These are phyloP conservation scores for Falciphora oryzae DNA, from an alignment of 2,329 filamentous ascomycete genomes.

Conservation along the genomic window DNA sequence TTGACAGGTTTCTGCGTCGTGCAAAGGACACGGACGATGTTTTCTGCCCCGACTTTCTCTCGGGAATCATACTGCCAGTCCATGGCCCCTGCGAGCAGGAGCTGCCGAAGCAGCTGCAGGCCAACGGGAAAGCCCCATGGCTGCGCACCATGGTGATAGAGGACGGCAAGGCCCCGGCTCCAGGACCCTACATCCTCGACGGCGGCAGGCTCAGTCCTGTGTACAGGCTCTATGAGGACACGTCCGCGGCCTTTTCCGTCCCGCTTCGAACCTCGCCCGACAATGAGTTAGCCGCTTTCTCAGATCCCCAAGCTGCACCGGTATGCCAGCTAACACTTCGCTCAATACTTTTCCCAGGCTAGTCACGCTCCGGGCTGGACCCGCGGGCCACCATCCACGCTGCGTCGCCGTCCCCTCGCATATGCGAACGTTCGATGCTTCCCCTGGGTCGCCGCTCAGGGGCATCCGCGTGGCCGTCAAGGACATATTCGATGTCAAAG, in stretches of 20 bases:
- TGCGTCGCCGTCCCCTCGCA: conserved; percentile 48
- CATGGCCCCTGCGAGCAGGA: not conserved
- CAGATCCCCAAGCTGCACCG: too few relatives aligned
- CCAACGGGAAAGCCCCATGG: not conserved
- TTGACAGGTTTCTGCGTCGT: not conserved
- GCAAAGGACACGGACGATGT: not conserved
- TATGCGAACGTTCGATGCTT: conserved; percentile 50
- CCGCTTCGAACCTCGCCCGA: not conserved
- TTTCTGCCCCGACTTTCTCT: not conserved
- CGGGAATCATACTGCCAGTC: not conserved
- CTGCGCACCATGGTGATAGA: not conserved
- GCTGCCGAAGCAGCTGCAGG: not conserved
- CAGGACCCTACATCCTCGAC: not conserved
- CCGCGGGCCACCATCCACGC: not conserved
- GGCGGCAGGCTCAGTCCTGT: not conserved
- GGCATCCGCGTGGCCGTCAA: conserved; percentile 58
- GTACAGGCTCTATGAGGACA: not conserved
- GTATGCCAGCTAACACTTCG: too few relatives aligned
- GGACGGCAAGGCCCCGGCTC: not conserved
- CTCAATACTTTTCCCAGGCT: not conserved
- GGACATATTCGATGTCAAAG: conserved; percentile 46
- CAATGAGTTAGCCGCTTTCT: not conserved
- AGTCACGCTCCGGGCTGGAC: not conserved
- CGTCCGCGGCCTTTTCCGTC: not conserved
- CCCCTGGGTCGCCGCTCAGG: conserved; percentile 47